Evolutionary conservation across 2,329 filamentous ascomycete genomes (phyloP).

Genomic region (Fonsecaea multimorphosa): DNA sequence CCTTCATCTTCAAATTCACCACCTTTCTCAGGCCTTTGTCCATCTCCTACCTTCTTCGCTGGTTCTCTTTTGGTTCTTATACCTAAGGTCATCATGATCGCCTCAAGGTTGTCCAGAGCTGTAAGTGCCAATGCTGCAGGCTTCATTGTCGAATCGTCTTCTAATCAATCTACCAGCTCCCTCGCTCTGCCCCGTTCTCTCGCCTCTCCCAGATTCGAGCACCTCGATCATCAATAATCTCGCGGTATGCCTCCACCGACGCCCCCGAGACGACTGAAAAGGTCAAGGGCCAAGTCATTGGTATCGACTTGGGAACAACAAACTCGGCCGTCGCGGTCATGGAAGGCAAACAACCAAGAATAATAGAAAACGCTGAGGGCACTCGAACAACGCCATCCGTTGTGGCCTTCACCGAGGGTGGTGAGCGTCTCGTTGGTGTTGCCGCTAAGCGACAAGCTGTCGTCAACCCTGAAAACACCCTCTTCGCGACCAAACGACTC

Average conservation of each 20-base stretch:
- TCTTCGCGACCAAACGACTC: slow-evolving; percentile 98
- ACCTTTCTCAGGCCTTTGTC: slow-evolving; percentile 19
- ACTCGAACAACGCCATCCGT: slow-evolving; percentile 91
- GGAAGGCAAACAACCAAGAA: slow-evolving; percentile 94
- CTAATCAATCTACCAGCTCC: slow-evolving; percentile 63
- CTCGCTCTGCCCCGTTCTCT: slow-evolving; percentile 74
- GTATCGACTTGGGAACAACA: slow-evolving; percentile 98
- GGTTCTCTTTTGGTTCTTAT: slow-evolving; percentile 40
- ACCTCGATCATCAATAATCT: slow-evolving; percentile 74
- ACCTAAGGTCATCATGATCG: slow-evolving; percentile 60
- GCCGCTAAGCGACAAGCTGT: slow-evolving; percentile 97
- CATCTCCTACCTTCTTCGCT: slow-evolving; percentile 36
- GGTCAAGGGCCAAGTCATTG: slow-evolving; percentile 94
- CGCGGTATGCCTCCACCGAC: slow-evolving; percentile 78
- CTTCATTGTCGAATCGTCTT: slow-evolving; percentile 19
- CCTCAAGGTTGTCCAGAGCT: slow-evolving; percentile 74
- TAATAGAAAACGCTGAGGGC: slow-evolving; percentile 98
- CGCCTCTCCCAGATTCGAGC: slow-evolving; percentile 73
- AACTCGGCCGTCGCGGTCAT: slow-evolving; percentile 97
- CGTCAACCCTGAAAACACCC: slow-evolving; percentile 97
- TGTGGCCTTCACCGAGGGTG: slow-evolving; percentile 92
- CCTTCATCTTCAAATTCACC: slow-evolving; percentile 41
- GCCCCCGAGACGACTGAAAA: slow-evolving; percentile 68
- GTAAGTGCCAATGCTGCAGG: slow-evolving; percentile 60
- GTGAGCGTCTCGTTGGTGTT: slow-evolving; percentile 94